Percentiles rank a stretch among this genome's conserved stretches.
Evolutionary conservation across 2,329 filamentous ascomycete genomes (phyloP).

Genomic region (Stagonosporopsis rhizophila): DNA sequence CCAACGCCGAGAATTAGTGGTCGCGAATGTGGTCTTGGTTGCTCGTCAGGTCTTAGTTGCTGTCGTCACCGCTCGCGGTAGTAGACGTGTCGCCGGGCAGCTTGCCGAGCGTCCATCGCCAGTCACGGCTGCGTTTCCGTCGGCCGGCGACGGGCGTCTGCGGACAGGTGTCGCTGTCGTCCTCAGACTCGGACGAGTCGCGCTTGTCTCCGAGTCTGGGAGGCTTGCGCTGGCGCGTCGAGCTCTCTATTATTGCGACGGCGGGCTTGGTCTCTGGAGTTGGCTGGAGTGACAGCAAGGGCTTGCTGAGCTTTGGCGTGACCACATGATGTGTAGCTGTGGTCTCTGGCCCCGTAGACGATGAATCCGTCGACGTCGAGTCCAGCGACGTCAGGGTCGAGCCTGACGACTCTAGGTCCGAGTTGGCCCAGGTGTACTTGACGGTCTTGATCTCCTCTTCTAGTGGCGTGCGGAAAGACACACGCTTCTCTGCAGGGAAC

Average conservation of each 20-base stretch:
- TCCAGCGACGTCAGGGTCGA: conserved; percentile 39
- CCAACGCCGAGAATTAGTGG: conserved; percentile 6
- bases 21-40: neutral
- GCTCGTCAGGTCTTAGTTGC: conserved; percentile 26
- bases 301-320: conserved; percentile 20
- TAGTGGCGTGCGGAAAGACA: conserved; percentile 62
- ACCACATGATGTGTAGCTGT: conserved; percentile 24
- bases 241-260: conserved; percentile 32
- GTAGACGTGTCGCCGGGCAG: conserved; percentile 39
- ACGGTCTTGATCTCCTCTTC: conserved; percentile 66
- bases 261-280: conserved; percentile 18
- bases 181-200: conserved; percentile 53
- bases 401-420: conserved; percentile 58
- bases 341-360: conserved; percentile 19
- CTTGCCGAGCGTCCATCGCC: conserved; percentile 65
- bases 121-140: conserved; percentile 61
- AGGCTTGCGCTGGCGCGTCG: conserved; percentile 32
- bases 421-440: conserved; percentile 63
- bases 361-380: conserved; percentile 21
- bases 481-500: conserved; percentile 65
- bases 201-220: conserved; percentile 52
- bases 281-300: conserved; percentile 25
- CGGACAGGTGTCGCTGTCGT: conserved; percentile 59
- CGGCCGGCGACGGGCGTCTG: conserved; percentile 62
- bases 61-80: conserved; percentile 37